Conservation (phyloP, 2,329 filamentous ascomycete genomes). For the Hypoxylon sp. region DNA sequence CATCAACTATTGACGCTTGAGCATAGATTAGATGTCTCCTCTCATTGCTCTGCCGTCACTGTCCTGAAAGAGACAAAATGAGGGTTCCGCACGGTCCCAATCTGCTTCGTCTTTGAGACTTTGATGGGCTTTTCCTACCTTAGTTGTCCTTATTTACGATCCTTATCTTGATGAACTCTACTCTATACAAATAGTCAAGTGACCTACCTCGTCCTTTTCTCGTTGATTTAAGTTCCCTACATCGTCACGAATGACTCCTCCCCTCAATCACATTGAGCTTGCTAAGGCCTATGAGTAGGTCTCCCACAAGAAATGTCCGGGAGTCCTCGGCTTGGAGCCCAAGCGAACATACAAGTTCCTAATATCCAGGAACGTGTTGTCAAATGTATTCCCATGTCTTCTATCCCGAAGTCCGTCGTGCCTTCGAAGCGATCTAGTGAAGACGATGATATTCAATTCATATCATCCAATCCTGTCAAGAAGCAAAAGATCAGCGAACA, state of each 20-base stretch:
- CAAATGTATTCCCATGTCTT: constrained; percentile 2
- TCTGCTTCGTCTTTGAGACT: constrained; percentile 43
- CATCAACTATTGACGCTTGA: constrained; percentile 4
- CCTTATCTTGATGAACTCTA: constrained; percentile 10
- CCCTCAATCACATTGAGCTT: neutral
- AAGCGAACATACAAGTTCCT: constrained; percentile 20
- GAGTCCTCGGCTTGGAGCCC: constrained; percentile 27
- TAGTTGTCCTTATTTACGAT: constrained; percentile 27
- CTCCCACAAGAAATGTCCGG: constrained; percentile 37
- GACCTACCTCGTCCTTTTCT: constrained; percentile 17
- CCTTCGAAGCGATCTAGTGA: constrained; percentile 58
- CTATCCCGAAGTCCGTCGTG: constrained; percentile 17
- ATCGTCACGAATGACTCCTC: constrained; percentile 7
- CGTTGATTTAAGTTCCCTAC: neutral
- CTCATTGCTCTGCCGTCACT: constrained; percentile 22
- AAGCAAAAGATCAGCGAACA: constrained; percentile 53
- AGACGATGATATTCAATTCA: constrained; percentile 62
- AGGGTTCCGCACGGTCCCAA: constrained; percentile 20
- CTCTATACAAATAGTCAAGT: constrained; percentile 44
- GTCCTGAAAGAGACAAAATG: constrained; percentile 43
- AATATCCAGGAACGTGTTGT: constrained; percentile 12
- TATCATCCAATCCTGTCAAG: constrained; percentile 62
- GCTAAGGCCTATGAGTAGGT: constrained; percentile 11
- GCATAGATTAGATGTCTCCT: constrained; percentile 20
- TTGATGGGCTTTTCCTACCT: constrained; percentile 38